Base-by-base conservation (phyloP, 78 protist genomes). In the Mastigamoeba balamuthi region DNA sequence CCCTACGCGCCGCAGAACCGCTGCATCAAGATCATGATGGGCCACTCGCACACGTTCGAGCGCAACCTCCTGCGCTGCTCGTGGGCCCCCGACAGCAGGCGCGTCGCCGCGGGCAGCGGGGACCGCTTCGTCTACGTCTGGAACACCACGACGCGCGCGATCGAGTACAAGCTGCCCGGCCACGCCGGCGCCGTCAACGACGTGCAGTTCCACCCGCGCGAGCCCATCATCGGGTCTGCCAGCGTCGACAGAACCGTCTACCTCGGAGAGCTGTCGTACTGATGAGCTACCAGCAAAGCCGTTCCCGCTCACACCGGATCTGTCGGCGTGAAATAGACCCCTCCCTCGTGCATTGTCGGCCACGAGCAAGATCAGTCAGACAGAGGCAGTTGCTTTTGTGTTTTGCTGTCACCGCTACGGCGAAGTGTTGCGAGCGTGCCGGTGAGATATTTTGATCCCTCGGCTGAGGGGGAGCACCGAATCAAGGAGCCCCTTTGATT, bases 131-230 rank as follows among this genome's bases (percentile, higher is more conserved):
- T 90, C 39, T 80, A 81, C 35, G 68, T 90, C 37, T 90, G 94
- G 95, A 78, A 92, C 53, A 35, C 82, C 29, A 52, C 25, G 6
- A 58, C 74, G n/a, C 41, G 58, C n/a, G 41, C 73, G 53, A 4
- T 87, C 28, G 38, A 65, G 40, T 92, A 92, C 75, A 36, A 79
- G 33, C 76, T 92, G 42, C 95, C 95, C 0, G 95, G 95, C 9
- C 93, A 92, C 72, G 35, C 48, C 7, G 90, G 92, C 28, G 66
- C 75, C 23, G 92, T 92, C 33, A 92, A 89, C 69, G 87, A 88
- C 30, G 91, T 92, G 1, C 75, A 52, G 27, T 88, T 91, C 87
- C 93, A 88, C 66, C 95, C 95, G 9, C 63, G 17, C n/a, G 92
- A 88, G 78, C 95, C 95, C 30, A 86, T 91, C 74, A 78, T 88